Conservation (phyloP, 257 asterid species). For the Nicotiana otophora region DNA sequence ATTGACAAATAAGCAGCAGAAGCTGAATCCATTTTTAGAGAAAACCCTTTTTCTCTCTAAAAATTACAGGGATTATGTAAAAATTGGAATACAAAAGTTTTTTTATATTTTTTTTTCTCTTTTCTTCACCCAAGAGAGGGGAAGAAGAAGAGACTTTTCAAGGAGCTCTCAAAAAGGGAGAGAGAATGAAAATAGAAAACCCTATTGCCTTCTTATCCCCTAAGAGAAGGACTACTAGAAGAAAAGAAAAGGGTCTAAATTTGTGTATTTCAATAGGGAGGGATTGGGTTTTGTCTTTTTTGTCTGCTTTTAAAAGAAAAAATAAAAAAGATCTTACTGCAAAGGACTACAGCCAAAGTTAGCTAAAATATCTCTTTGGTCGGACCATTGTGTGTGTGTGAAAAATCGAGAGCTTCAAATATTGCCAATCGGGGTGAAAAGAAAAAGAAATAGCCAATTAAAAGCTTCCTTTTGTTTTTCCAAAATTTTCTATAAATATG, state of each 20-base stretch:
- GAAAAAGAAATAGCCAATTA: too few species aligned
- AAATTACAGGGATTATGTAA: background rate
- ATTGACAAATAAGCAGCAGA: slow-evolving; percentile 37
- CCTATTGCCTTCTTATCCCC: slow-evolving; percentile 16
- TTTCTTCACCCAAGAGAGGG: slow-evolving; percentile 16
- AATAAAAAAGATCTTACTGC: background rate
- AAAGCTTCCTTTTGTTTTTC: background rate
- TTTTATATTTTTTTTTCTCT: background rate
- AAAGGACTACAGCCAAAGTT: background rate
- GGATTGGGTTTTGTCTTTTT: slow-evolving; percentile 6
- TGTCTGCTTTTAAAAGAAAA: background rate
- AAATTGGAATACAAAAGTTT: background rate
- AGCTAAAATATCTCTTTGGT: background rate
- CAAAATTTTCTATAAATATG: background rate
- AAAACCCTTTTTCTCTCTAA: background rate
- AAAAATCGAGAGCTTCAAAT: background rate
- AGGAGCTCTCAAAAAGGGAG: slow-evolving; percentile 8
- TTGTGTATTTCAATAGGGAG: background rate
- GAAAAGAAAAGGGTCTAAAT: background rate
- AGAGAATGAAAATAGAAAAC: slow-evolving; percentile 9
- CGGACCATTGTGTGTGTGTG: background rate
- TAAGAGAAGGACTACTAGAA: background rate
- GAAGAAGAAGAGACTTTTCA: slow-evolving; percentile 1
- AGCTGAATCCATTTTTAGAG: slow-evolving; percentile 33
- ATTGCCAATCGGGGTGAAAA: background rate